These are phyloP conservation scores for Davidsoniella eucalypti DNA, from an alignment of 2,329 filamentous ascomycete genomes.

Conservation along the genomic window DNA sequence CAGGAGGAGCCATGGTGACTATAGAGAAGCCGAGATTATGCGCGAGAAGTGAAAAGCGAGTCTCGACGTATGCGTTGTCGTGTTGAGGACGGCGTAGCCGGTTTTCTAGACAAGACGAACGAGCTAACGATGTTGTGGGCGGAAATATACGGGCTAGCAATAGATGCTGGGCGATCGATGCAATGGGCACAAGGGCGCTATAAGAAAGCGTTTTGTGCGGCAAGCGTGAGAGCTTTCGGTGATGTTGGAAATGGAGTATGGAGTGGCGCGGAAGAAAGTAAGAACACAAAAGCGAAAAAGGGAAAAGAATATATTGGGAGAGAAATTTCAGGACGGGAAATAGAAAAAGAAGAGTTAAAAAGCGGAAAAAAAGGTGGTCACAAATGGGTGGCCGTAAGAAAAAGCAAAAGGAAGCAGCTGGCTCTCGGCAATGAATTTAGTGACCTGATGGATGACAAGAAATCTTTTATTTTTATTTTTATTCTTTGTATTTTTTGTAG, in stretches of 20 bases:
- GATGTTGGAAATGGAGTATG: background rate
- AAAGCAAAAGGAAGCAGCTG: no score
- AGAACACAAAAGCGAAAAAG: background rate
- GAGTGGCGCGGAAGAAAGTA: background rate
- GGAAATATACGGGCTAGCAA: background rate
- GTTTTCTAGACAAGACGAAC: no score
- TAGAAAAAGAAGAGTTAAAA: background rate
- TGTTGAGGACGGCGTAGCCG: background rate
- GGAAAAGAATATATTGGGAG: slow-evolving; percentile 4
- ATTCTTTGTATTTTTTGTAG: no score
- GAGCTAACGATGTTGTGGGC: background rate
- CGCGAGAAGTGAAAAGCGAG: background rate
- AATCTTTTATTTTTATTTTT: no score
- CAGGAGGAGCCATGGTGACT: slow-evolving; percentile 32
- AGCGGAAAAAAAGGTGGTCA: slow-evolving; percentile 6
- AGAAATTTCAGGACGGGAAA: background rate
- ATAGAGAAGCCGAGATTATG: background rate
- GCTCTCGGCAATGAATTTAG: no score
- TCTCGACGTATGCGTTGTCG: background rate
- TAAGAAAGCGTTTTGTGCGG: background rate
- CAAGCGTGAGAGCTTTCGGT: background rate
- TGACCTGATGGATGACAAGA: no score
- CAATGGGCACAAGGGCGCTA: background rate
- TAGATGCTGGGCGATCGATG: background rate
- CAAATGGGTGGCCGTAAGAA: no score